Conservation (phyloP, 2,329 filamentous ascomycete genomes). For the Sphaceloma murrayae region DNA sequence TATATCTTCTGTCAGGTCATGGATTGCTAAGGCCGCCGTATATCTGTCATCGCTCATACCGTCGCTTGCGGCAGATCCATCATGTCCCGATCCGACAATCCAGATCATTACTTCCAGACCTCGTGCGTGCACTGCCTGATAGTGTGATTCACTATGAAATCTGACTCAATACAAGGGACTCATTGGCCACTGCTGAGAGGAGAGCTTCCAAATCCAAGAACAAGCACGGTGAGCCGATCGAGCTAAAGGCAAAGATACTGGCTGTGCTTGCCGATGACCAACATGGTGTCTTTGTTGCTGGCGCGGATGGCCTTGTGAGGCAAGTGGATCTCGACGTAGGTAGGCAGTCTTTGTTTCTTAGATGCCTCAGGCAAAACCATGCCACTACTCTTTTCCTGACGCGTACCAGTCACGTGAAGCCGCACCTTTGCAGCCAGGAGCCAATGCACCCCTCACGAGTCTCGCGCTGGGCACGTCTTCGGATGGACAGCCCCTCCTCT, state of each 20-base stretch:
- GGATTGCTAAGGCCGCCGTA: too few species aligned
- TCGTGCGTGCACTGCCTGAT: conserved; percentile 49
- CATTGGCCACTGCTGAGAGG: conserved; percentile 44
- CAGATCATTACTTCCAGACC: conserved; percentile 84
- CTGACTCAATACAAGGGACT: conserved; percentile 33
- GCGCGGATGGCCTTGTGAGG: conserved; percentile 74
- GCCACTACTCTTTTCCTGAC: neutral
- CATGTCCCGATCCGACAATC: conserved; percentile 61
- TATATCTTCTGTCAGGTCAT: too few species aligned
- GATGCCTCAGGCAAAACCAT: neutral
- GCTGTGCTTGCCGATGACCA: conserved; percentile 52
- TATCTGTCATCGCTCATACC: too few species aligned
- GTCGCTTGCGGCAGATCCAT: too few species aligned
- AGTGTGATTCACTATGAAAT: conserved; percentile 9
- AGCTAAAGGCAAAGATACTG: conserved; percentile 76
- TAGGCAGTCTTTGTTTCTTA: conserved; percentile 27
- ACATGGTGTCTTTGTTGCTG: conserved; percentile 64
- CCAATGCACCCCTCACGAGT: conserved; percentile 69
- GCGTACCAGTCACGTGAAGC: conserved; percentile 36
- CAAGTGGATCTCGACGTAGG: conserved; percentile 66
- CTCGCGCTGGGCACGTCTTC: conserved; percentile 51
- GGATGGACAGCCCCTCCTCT: conserved; percentile 45
- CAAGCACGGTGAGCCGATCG: conserved; percentile 70
- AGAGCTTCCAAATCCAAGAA: conserved; percentile 70
- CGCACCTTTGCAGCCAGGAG: conserved; percentile 54